Evolutionary conservation across 2,329 filamentous ascomycete species (phyloP).

Genomic region (Sclerotinia minor): DNA sequence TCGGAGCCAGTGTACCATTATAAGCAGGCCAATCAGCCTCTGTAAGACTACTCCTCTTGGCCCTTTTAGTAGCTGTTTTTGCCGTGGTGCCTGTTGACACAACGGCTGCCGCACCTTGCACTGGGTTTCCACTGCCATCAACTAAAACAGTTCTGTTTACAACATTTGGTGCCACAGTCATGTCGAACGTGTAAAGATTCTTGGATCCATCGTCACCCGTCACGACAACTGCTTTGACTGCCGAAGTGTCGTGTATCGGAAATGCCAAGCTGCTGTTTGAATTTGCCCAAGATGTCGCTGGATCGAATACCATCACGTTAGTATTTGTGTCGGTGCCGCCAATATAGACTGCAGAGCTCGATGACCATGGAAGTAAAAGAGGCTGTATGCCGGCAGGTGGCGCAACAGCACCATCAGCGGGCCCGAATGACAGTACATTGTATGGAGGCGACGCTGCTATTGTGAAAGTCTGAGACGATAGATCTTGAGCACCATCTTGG

Average conservation of each 20-base stretch:
- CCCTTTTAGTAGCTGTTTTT: conserved; percentile 20
- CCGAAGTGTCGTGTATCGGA: conserved; percentile 59
- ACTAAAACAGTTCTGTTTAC: conserved; percentile 71
- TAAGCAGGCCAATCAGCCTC: conserved; percentile 73
- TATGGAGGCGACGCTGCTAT: conserved; percentile 68
- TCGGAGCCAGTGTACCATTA: conserved; percentile 72
- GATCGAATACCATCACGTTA: conserved; percentile 71
- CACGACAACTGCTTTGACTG: conserved; percentile 65
- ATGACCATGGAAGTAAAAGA: conserved; percentile 72
- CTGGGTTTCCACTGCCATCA: conserved; percentile 57
- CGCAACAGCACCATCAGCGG: conserved; percentile 59
- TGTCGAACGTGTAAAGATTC: conserved; percentile 75
- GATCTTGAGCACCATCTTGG: conserved; percentile 56
- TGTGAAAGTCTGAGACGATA: conserved; percentile 74
- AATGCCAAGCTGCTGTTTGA: conserved; percentile 63
- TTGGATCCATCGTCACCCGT: conserved; percentile 74
- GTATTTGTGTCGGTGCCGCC: conserved; percentile 69
- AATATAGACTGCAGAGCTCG: conserved; percentile 68
- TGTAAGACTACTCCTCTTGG: conserved; percentile 51
- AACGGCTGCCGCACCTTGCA: conserved; percentile 50
- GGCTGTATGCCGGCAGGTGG: conserved; percentile 64
- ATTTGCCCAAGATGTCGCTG: conserved; percentile 63
- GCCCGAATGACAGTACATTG: conserved; percentile 57
- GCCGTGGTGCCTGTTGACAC: conserved; percentile 26
- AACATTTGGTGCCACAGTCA: conserved; percentile 70